Evolutionary conservation across 1,284 basidiomycete genomes (phyloP), one percentile per base, ranked within the genome.

Genomic region (Cryptococcus sp.): DNA sequence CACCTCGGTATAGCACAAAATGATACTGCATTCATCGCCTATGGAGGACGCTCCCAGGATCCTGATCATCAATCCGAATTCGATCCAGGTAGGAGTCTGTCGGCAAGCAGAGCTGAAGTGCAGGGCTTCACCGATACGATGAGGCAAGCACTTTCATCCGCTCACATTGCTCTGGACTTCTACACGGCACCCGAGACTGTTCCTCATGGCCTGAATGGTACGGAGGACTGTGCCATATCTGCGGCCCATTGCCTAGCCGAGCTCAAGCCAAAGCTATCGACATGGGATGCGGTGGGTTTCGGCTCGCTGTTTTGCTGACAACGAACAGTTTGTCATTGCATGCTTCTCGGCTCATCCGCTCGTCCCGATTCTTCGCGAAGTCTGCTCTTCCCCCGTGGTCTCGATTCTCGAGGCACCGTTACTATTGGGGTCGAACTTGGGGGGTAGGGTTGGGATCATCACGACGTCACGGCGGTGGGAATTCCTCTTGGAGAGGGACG

Each of bases 281-380:
- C 53, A 25, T 64, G 58, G 58, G 56, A 60, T 28, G 60, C 58
- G 3, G 60, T 60, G 45, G 45, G 59, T 57, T 21, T 39, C 7
- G 3, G n/a, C 25, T 21, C 18, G 56, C 26, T 18, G 33, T 21
- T 22, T 33, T 42, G 41, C 40, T 21, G 45, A 37, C 14, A 16
- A n/a, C n/a, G n/a, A n/a, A 5, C 28, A 60, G 60, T 75, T 76
- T 56, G 68, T 79, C 25, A 73, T 80, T 7, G 76, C 77, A 4
- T 80, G 78, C 65, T 80, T 77, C 65, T 78, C 76, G 7, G 73
- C 75, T 22, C 78, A 80, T 52, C 76, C 78, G 0, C 70, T 80
- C 6, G 71, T 75, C 1, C 58, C 60, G 38, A 71, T 75, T 58
- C 63, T 80, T 16, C 70, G 73, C 22, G 71, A 73, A 38, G 56